These are phyloP conservation scores for Xylariaceae sp. DNA, from an alignment of 2,329 filamentous ascomycete species.

Conservation along the genomic window DNA sequence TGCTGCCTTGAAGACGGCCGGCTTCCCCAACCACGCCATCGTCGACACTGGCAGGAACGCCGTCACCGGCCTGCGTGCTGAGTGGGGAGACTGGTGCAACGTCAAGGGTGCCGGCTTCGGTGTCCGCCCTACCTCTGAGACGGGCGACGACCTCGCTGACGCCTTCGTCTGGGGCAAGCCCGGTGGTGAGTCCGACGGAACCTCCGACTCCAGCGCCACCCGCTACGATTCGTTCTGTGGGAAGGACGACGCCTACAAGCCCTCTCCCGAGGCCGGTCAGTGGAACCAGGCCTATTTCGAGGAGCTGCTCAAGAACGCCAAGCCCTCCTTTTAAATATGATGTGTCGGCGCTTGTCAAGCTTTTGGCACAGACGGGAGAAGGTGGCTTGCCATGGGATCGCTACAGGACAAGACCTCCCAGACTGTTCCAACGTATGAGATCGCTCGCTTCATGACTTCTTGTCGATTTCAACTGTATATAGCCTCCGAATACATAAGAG, in stretches of 20 bases:
- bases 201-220: constrained; percentile 34
- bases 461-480: constrained; percentile 22
- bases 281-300: constrained; percentile 65
- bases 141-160: constrained; percentile 49
- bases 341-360: no score
- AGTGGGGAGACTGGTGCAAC: constrained; percentile 62
- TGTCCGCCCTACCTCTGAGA: constrained; percentile 49
- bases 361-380: no score
- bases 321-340: constrained; percentile 39
- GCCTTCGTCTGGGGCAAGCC: constrained; percentile 63
- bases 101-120: constrained; percentile 55
- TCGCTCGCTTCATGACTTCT: constrained; percentile 3
- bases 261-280: constrained; percentile 66
- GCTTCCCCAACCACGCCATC: constrained; percentile 38
- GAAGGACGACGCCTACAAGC: constrained; percentile 50
- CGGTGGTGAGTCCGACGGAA: constrained; percentile 45
- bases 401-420: not conserved
- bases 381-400: not conserved
- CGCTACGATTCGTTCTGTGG: constrained; percentile 55
- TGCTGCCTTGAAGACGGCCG: constrained; percentile 50
- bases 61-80: constrained; percentile 45
- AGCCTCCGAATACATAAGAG: constrained; percentile 20
- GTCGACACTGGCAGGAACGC: constrained; percentile 31
- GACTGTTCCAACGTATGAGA: not conserved
- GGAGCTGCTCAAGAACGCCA: constrained; percentile 52